These are phyloP conservation scores for Chloranthus sessilifolius DNA, from an alignment of 164 flowering plant species.

Conservation along the genomic window DNA sequence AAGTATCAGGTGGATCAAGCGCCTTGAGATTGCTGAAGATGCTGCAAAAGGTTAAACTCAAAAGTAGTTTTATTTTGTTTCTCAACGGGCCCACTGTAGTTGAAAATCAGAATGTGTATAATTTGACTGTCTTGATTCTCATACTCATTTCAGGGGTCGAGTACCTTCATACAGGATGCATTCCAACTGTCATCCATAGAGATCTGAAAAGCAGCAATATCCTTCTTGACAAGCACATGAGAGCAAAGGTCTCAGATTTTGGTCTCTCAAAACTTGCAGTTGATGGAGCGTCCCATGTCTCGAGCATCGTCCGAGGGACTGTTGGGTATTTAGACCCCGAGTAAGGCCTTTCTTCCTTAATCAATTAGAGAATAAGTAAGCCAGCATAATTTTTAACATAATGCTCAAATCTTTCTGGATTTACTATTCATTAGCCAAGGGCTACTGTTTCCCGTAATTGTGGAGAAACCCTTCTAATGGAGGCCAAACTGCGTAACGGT, in stretches of 20 bases:
- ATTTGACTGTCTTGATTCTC: not conserved
- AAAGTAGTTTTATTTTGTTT: not conserved
- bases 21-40: conserved; percentile 99
- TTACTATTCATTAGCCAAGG: no score
- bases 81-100: conserved; percentile 3
- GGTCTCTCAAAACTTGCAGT: conserved; percentile 95
- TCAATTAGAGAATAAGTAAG: not conserved
- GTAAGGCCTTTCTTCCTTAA: conserved; percentile 40
- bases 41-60: conserved; percentile 77
- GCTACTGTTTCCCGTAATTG: not conserved
- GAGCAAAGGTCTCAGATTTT: conserved; percentile 98
- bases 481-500: no score
- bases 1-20: conserved; percentile 77
- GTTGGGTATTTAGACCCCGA: conserved; percentile 99
- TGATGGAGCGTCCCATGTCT: conserved; percentile 90
- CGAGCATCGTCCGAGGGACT: conserved; percentile 96
- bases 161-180: conserved; percentile 95
- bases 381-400: not conserved
- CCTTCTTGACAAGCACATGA: conserved; percentile 91
- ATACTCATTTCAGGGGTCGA: conserved; percentile 66
- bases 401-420: no score
- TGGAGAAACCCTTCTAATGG: no score
- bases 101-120: no score
- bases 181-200: conserved; percentile 85
- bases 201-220: conserved; percentile 96